Percentiles rank a stretch among this genome's conserved stretches.
Conservation (phyloP, 495 filamentous ascomycete genomes). For the Cryomyces antarcticus region DNA sequence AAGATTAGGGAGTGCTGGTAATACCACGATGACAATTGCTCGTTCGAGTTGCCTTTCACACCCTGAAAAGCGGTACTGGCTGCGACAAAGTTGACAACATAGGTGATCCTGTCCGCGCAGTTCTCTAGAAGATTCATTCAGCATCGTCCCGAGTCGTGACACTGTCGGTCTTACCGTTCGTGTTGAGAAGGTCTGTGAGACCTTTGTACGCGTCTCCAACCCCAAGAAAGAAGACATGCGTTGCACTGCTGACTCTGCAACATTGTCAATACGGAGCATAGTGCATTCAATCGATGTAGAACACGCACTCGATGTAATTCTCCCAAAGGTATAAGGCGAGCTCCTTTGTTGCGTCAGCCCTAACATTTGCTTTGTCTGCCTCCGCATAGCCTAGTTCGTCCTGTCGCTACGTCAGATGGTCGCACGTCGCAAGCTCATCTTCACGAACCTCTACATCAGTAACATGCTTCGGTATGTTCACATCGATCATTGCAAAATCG, state of each 20-base stretch:
- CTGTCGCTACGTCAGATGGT: too few relatives aligned
- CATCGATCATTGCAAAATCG: conserved; percentile 65
- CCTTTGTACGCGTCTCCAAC: conserved; percentile 37
- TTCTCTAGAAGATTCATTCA: conserved; percentile 9
- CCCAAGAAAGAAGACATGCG: conserved; percentile 65
- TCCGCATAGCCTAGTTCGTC: conserved; percentile 8
- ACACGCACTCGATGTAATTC: conserved; percentile 66
- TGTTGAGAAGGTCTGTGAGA: conserved; percentile 23
- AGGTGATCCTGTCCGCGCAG: conserved; percentile 9
- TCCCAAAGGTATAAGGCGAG: conserved; percentile 85
- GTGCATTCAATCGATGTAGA: neutral
- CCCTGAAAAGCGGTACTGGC: conserved; percentile 17
- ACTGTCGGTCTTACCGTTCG: conserved; percentile 13
- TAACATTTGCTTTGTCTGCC: conserved; percentile 21
- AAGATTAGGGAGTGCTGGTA: conserved; percentile 39
- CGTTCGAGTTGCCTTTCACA: conserved; percentile 20
- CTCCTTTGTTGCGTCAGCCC: conserved; percentile 39
- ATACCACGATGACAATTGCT: too few relatives aligned
- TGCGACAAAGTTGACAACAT: conserved; percentile 16
- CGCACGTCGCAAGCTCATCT: neutral
- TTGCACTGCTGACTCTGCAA: conserved; percentile 35
- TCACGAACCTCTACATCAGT: conserved; percentile 20
- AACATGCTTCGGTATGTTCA: conserved; percentile 65
- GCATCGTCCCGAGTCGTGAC: neutral
- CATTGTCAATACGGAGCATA: neutral